Base-by-base conservation (phyloP, 805 yeast genomes). In the Kuraishia capsulata region DNA sequence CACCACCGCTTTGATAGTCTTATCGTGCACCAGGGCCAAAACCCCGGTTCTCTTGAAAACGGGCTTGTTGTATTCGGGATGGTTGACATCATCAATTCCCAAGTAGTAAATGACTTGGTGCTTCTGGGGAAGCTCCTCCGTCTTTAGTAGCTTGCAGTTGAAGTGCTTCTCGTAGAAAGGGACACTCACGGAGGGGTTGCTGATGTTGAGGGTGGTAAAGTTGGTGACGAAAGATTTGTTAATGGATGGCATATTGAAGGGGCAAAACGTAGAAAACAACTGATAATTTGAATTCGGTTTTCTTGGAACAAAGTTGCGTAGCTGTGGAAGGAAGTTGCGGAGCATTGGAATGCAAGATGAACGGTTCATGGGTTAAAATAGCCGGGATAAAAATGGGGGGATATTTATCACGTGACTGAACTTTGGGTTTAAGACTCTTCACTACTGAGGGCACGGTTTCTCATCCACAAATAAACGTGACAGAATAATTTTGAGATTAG, bases 21-120 rank as follows among this genome's bases (percentile, higher is more conserved):
- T 78, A 52, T 80, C 73, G 62, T 87, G 94, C 45, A 88, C 76
- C 51, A 90, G 70, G 59, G 88, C 97, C 42, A 90, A 68, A 16
- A 90, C 72, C 39, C 97, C 97, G 44, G 65, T 48, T 45, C 69
- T 57, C 37, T 55, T 59, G 21, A 59, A 50, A 51, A 68, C 59
- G 4, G 66, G 65, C 31, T 51, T 47, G 13, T 64, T 64, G 25
- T 57, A 48, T 44, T 61, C 55, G 19, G 63, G 62, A 4, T 64
- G 56, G n/a, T 54, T 61, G 32, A 57, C 62, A 5, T 69, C 62
- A 33, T 75, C 74, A 43, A 69, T 67, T 1, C 79, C 82, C 42
- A 90, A 61, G 61, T 83, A 76, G 62, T 81, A 85, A 30, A 87
- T 63, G 30, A 80, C 71, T 57, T 78, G 81, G 43, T 75, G 72